These are phyloP conservation scores for Lithohypha guttulata DNA, from an alignment of 2,329 filamentous ascomycete species.

Conservation along the genomic window DNA sequence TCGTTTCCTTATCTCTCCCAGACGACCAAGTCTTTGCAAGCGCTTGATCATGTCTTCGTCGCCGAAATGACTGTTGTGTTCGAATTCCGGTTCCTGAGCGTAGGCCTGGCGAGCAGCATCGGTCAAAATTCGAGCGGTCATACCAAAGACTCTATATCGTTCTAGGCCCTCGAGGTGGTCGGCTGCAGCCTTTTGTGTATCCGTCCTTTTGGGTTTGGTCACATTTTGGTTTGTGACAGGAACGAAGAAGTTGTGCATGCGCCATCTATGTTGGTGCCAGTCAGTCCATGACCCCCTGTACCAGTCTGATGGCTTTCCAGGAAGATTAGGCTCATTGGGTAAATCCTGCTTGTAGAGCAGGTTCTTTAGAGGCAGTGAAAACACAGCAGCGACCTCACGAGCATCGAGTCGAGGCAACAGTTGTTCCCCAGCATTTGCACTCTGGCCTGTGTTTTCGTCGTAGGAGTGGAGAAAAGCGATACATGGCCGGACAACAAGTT, in stretches of 20 bases:
- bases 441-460: constrained; percentile 32
- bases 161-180: constrained; percentile 35
- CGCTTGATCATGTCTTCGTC: constrained; percentile 56
- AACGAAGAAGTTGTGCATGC: constrained; percentile 86
- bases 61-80: constrained; percentile 55
- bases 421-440: constrained; percentile 51
- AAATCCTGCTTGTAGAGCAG: constrained; percentile 59
- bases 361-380: constrained; percentile 77
- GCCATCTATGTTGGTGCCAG: constrained; percentile 70
- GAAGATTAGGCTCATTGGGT: constrained; percentile 28
- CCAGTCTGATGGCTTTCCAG: constrained; percentile 54
- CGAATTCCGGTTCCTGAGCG: constrained; percentile 70
- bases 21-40: constrained; percentile 45
- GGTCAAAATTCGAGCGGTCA: constrained; percentile 84
- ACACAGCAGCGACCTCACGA: constrained; percentile 85
- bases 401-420: constrained; percentile 75
- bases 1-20: constrained; percentile 41
- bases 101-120: constrained; percentile 82
- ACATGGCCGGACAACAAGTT: constrained; percentile 63
- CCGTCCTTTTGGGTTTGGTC: constrained; percentile 43
- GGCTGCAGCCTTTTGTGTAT: constrained; percentile 31
- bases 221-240: constrained; percentile 63
- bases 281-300: constrained; percentile 74
- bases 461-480: constrained; percentile 65
- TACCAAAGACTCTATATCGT: constrained; percentile 81